Evolutionary conservation across 225 moss, liverwort and hornwort genomes (phyloP).

Genomic region (Antitrichia curtipendula): DNA sequence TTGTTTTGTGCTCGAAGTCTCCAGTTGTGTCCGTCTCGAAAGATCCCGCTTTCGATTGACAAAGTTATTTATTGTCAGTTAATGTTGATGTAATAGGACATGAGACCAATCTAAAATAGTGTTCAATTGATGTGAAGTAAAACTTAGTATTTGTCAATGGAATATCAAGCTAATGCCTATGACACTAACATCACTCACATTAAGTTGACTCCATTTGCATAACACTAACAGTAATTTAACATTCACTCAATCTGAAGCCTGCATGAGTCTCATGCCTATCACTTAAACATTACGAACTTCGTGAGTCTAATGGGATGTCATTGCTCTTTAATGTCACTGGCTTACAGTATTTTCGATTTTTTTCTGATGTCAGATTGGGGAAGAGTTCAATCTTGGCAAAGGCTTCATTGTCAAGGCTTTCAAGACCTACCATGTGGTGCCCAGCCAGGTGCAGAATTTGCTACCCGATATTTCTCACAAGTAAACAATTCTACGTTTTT

Average conservation of each 20-base stretch:
- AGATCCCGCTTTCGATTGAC: background rate
- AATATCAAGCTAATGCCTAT: background rate
- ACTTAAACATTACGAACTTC: background rate
- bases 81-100: background rate
- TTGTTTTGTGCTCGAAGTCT: background rate
- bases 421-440: slow-evolving; percentile 81
- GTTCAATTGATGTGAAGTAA: background rate
- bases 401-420: slow-evolving; percentile 79
- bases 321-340: background rate
- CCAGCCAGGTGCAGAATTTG: slow-evolving; percentile 58
- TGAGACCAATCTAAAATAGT: background rate
- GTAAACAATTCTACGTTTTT: background rate
- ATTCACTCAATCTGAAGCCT: background rate
- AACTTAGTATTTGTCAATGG: background rate
- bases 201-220: background rate
- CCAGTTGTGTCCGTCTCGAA: background rate
- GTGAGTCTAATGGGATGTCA: background rate
- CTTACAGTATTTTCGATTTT: background rate
- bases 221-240: background rate
- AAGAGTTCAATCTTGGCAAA: slow-evolving; percentile 78
- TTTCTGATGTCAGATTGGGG: slow-evolving; percentile 52
- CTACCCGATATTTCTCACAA: background rate
- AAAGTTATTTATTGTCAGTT: background rate
- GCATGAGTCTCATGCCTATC: background rate
- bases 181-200: background rate